phyloP scores from a whole-genome alignment of 306 rosid species.

The Gynostemma pentaphyllum region DNA sequence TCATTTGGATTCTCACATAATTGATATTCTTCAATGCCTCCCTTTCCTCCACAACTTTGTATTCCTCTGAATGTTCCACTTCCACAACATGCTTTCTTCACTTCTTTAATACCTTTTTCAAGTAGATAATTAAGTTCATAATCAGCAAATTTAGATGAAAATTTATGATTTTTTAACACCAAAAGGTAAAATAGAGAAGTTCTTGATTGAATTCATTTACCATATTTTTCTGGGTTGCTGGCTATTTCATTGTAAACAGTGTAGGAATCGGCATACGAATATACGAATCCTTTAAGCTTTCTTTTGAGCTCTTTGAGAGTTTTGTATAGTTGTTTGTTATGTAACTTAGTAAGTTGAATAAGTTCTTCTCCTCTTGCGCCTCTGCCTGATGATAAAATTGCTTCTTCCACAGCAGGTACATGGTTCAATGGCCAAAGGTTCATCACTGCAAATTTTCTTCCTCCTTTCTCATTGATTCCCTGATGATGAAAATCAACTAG shows the following conservation, averaged over 20 bases:
- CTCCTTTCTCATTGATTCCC: constrained; percentile 31
- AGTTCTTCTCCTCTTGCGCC: constrained; percentile 17
- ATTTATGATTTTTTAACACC: no score
- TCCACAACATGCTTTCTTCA: constrained; percentile 46
- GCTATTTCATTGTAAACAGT: neutral
- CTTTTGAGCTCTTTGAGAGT: neutral
- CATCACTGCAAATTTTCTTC: constrained; percentile 37
- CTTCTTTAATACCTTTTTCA: constrained; percentile 36
- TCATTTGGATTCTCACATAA: constrained; percentile 27
- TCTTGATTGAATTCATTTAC: neutral
- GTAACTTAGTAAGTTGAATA: neutral
- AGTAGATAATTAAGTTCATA: no score
- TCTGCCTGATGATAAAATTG: constrained; percentile 10
- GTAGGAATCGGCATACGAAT: neutral
- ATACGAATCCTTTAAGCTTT: constrained; percentile 1
- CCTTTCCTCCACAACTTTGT: constrained; percentile 50
- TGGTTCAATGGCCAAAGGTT: constrained; percentile 22
- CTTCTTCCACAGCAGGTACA: constrained; percentile 12
- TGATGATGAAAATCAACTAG: neutral
- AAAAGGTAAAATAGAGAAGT: no score
- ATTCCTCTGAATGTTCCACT: constrained; percentile 39
- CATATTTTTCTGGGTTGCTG: neutral
- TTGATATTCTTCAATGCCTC: constrained; percentile 16
- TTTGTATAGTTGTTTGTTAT: neutral
- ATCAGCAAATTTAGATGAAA: no score